Evolutionary conservation across 768 basidiomycete species (phyloP).

Genomic region (Lanmaoa rubissima): DNA sequence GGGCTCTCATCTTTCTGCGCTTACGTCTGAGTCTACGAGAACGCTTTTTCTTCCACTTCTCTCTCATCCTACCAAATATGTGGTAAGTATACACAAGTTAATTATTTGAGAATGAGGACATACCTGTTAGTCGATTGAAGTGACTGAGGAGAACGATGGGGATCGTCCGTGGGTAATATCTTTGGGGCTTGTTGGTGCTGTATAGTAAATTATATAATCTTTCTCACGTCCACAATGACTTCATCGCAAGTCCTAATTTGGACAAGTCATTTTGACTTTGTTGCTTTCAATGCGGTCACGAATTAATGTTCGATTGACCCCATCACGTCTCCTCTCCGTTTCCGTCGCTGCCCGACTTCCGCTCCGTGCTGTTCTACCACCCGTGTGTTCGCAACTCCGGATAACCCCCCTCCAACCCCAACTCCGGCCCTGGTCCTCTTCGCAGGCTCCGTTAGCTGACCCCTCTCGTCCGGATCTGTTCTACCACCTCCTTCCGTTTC

Average conservation of each 20-base stretch:
- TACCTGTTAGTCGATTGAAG: constrained; percentile 33
- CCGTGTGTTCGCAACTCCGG: background rate
- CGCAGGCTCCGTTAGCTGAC: constrained; percentile 39
- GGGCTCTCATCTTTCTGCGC: constrained; percentile 94
- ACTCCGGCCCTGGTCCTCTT: constrained; percentile 15
- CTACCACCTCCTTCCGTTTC: constrained; percentile 62
- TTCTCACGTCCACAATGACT: constrained; percentile 16
- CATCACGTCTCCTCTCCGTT: background rate
- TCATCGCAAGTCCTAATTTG: constrained; percentile 4
- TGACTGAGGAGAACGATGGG: constrained; percentile 23
- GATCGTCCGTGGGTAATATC: constrained; percentile 15
- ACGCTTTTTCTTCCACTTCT: constrained; percentile 97
- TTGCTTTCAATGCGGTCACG: constrained; percentile 10
- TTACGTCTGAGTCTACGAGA: constrained; percentile 91
- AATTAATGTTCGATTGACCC: constrained; percentile 1
- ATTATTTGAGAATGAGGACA: background rate
- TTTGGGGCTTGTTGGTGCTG: constrained; percentile 35
- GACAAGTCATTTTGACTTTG: background rate
- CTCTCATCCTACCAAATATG: constrained; percentile 68
- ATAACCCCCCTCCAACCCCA: constrained; percentile 8
- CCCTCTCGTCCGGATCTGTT: constrained; percentile 63
- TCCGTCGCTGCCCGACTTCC: background rate
- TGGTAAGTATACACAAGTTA: background rate
- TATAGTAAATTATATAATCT: constrained; percentile 33
- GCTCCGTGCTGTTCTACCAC: background rate